Base-by-base conservation (phyloP, 768 basidiomycete genomes). In the Mycena vitilis region DNA sequence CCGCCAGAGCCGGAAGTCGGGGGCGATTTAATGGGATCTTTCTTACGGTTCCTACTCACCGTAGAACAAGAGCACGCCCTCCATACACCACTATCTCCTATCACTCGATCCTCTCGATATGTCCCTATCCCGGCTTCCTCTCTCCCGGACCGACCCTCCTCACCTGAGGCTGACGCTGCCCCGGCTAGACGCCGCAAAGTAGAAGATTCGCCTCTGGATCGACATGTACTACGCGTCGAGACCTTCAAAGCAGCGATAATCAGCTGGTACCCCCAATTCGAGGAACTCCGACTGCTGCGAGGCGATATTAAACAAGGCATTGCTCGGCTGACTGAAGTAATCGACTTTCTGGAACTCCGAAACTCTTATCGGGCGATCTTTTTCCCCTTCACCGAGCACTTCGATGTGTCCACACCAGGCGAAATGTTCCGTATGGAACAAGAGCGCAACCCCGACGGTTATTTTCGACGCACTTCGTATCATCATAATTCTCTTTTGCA, bases 301-400 rank as follows among this genome's bases (percentile, higher is more conserved):
- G 25, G 34, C 6, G 30, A 20, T 16, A 53, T 53, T 4, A 20
- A 22, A 2, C 16, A 22, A 8, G 22, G 30, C 2, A 53, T 53
- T 16, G 30, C 15, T 2, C 30, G 52, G 52, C 11, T 53, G 7
- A 18, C 8, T 3, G 52, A 53, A 20, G 52, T 15, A 0, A 18
- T 53, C 3, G 34, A 53, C 4, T 34, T 12, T 2, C 34, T 36
- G 0, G 34, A 16, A 20, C 13, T 15, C 3, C 52, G 52, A 1
- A 6, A 18, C 5, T 7, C 15, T 5, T 53, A 36, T 15, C 2
- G 52, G 13, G 20, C 13, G 20, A 34, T 53, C 5, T 53, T 53
- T 34, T 60, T 60, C n/a, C 58, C 58, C 4, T 60, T 60, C 20
- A 34, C 48, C 0, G 58, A 60, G 20, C n/a, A 9, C 4, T 60